Percentiles rank a stretch among this genome's conserved stretches.
Conservation (phyloP, 129 eudicot genomes). For the Flaveria trinervia region DNA sequence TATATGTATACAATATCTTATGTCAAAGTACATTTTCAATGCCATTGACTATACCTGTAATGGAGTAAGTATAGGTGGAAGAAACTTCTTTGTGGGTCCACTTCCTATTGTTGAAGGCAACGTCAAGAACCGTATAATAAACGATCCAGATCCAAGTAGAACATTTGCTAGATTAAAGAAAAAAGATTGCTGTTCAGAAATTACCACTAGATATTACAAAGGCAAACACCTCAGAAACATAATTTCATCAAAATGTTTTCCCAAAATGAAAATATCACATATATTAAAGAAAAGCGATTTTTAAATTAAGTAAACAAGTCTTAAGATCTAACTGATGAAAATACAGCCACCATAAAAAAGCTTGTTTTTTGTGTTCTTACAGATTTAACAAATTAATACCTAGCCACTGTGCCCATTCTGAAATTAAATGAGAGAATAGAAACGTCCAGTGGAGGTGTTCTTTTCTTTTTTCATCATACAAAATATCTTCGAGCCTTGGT, state of each 20-base stretch:
- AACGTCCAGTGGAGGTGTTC: slow-evolving; percentile 77
- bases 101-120: slow-evolving; percentile 40
- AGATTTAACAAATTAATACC: slow-evolving; percentile 37
- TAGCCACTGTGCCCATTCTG: slow-evolving; percentile 98
- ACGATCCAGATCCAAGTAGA: slow-evolving; percentile 74
- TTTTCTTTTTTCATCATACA: slow-evolving; percentile 63
- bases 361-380: not conserved
- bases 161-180: slow-evolving; percentile 57
- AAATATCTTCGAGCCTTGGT: slow-evolving; percentile 43
- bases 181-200: slow-evolving; percentile 13
- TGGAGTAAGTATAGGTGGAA: slow-evolving; percentile 65
- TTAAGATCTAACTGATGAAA: not conserved
- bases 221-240: not conserved
- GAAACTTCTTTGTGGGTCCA: slow-evolving; percentile 38
- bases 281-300: not conserved
- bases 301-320: not conserved
- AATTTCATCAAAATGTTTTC: not conserved
- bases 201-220: not conserved
- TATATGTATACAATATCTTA: not conserved
- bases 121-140: slow-evolving; percentile 66
- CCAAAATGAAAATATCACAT: not conserved
- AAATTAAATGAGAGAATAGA: slow-evolving; percentile 69
- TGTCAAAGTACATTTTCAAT: slow-evolving; percentile 11
- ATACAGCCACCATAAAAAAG: slow-evolving; percentile 6
- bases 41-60: slow-evolving; percentile 61